Base-by-base conservation (phyloP, 192 early-diverging fungal genomes). In the Podila horticola region DNA sequence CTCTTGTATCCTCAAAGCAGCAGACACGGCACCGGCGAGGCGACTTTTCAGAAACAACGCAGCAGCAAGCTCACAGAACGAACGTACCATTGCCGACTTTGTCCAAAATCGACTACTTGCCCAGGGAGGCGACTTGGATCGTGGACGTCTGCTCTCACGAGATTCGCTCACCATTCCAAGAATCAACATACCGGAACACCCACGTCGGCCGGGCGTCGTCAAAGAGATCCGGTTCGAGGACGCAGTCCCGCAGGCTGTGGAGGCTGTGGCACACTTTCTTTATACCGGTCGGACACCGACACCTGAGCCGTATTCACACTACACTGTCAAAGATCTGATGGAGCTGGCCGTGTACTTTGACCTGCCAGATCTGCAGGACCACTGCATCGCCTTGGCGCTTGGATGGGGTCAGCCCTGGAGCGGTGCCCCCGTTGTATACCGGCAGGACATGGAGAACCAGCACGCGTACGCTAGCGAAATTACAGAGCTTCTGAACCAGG, bases 271-370 rank as follows among this genome's bases (percentile, higher is more conserved):
- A 0, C 62, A 66, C 1, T 81, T 69, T 41, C 50, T 81, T 17
- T 81, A 81, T 33, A 17, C 69, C 19, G 71, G 77, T 3, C 50
- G 61, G 45, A 30, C 15, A 5, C 77, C 77, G 2, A 62, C 41
- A 0, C 24, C 71, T 0, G 66, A 73, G 12, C 66, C 77, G 0
- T 30, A 36, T 17, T 73, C 71, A 17, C 71, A 71, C 22, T 81
- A 73, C 49, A 73, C 71, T 3, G 71, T 81, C 29, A 81, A 81
- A 49, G 77, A 81, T 69, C 51, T 81, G 30, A 81, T 81, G 77
- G 66, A 51, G 1, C 48, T 81, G 30, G 60, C 77, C 2, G 41
- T 66, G 0, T 81, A 72, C n/a, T 41, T 81, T 17, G 66, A 66
- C 57, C 59, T 73, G 22, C 52, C 67, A 8, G 11, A 26, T 28